Evolutionary conservation across 768 basidiomycete genomes (phyloP), one percentile per base, ranked within the genome.

Genomic region (Leccinum pellstonianum): DNA sequence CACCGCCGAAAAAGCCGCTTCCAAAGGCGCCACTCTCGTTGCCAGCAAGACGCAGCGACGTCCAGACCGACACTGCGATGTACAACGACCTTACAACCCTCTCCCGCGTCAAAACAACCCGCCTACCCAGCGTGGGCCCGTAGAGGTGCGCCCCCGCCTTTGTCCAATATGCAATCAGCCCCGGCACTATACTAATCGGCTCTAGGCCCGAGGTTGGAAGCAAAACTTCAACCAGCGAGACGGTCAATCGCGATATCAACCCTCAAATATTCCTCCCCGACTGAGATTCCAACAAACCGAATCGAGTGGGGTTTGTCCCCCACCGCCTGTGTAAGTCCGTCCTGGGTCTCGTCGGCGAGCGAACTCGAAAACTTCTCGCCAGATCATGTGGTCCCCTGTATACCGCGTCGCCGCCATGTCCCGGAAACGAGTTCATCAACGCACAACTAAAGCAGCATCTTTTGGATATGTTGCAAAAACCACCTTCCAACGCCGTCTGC

Each of bases 371-470:
- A 5, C 27, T 8, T 2, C 29, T 38, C 29, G 3, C 7, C 17
- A 69, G 67, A 55, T 52, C 54, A 38, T 61, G 43, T 51, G 47
- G 41, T 43, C 61, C 62, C 63, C 56, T 58, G 58, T 31, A n/a
- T 12, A 11, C 6, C 17, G 2, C 14, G 3, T 21, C 35, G 6
- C 25, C 51, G 23, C 5, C 15, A 23, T 37, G 35, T 19, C 5
- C 55, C 27, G 43, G 19, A 3, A 60, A 14, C 6, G 56, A 55
- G 0, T 1, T 15, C 23, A 21, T 52, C 7, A 66, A 29, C 12
- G 33, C 38, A 1, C 61, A 58, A 31, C 1, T 71, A 3, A 66
- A n/a, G 35, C 41, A 48, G 11, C 27, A 59, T 1, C 0, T 66
- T 0, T 4, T 62, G 3, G 3, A 6, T 15, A 5, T 25, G 3